Conservation (phyloP, 495 filamentous ascomycete genomes). For the Aspergillus coremiiformis region DNA sequence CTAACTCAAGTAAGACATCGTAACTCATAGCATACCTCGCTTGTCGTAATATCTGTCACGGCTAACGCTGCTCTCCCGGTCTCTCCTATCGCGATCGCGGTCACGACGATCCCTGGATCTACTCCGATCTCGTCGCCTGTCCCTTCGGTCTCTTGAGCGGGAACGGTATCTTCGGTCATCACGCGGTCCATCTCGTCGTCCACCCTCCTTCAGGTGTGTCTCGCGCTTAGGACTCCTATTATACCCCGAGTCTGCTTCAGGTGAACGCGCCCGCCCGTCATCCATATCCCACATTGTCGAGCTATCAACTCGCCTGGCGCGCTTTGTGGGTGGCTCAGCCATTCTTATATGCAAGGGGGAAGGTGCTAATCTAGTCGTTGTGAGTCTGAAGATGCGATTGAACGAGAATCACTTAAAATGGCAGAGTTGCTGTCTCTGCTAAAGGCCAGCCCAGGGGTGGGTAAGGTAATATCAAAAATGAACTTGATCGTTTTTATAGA, state of each 20-base stretch:
- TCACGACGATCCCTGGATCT: constrained; percentile 42
- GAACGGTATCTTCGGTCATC: constrained; percentile 38
- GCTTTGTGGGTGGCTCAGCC: constrained; percentile 50
- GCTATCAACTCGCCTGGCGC: constrained; percentile 46
- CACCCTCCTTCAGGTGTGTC: constrained; percentile 23
- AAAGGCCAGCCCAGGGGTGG: neutral
- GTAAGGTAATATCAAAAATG: neutral
- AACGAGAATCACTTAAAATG: neutral
- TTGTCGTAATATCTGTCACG: constrained; percentile 39
- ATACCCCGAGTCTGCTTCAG: constrained; percentile 26
- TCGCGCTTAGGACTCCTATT: constrained; percentile 32
- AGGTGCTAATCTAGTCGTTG: constrained; percentile 2
- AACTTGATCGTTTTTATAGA: too few relatives aligned
- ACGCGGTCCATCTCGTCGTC: constrained; percentile 24
- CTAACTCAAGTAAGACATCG: constrained; percentile 6
- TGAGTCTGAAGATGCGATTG: constrained; percentile 8
- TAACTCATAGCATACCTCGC: constrained; percentile 27
- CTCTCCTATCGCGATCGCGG: constrained; percentile 31
- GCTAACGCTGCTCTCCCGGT: constrained; percentile 41
- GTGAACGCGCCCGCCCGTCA: constrained; percentile 24
- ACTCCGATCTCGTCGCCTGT: constrained; percentile 35
- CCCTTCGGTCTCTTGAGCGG: constrained; percentile 36
- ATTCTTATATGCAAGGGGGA: constrained; percentile 25
- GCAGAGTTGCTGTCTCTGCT: neutral
- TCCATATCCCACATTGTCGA: constrained; percentile 48